Base-by-base conservation (phyloP, 306 rosid species). In the Crataegus laevigata region DNA sequence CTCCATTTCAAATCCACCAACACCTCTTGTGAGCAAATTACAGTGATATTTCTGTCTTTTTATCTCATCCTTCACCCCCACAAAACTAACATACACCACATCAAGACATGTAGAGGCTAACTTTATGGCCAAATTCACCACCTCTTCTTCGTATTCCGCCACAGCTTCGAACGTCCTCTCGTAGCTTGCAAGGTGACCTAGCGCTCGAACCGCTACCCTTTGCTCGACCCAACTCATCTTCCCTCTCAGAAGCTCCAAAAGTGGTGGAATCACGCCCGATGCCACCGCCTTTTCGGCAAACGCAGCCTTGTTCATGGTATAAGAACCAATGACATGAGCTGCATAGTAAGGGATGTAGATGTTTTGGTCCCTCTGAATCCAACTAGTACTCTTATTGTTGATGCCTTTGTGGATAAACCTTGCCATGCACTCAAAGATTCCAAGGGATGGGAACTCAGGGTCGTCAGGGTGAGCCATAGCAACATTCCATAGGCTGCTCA, bases 321-420 rank as follows among this genome's bases (percentile, higher is more conserved):
- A 90, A 45, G 98, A 92, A 21, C 98, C 98, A 68, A 92, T 92
- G 11, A 90, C 84, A 55, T 92, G 97, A 42, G 94, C 94, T 17
- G 98, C 94, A 43, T 93, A 93, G 38, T 93, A 93, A 42, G 98
- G 98, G 43, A 89, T 81, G 65, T 89, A 93, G 7, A 89, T 87
- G 77, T 93, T 93, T 77, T 93, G 94, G 60, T 81, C 74, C 34
- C 74, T 77, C 1, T 51, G 82, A 68, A 90, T 92, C 98, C 98
- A 90, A 29, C 34, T 11, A 25, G 18, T 54, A 32, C n/a, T 45
- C 5, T 18, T 75, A 73, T 87, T 76, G 4, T 76, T 76, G 42
- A 82, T 50, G 32, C 82, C 91, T 78, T 77, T 87, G 61, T 57
- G n/a, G 79, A 93, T 88, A 22, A 93, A 83, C 9, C 77, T 84